These are phyloP conservation scores for Dacryopinax spathularia DNA, from an alignment of 768 basidiomycete genomes.

Conservation along the genomic window DNA sequence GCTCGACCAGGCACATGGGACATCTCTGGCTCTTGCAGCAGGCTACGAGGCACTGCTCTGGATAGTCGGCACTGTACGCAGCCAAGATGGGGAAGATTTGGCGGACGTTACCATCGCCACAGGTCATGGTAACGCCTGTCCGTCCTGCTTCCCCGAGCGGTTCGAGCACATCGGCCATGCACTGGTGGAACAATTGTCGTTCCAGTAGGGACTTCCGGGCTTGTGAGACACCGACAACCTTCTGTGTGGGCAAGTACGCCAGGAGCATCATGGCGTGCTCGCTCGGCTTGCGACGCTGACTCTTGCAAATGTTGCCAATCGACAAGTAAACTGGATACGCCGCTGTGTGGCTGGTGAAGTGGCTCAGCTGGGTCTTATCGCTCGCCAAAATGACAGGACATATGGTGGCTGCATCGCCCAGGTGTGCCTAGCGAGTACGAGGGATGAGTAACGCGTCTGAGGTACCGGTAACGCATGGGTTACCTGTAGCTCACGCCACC, in stretches of 20 bases:
- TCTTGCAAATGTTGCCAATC: not conserved
- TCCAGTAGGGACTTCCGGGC: not conserved
- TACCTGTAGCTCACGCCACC: too few species aligned
- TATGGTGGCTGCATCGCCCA: too few species aligned
- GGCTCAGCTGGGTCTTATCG: too few species aligned
- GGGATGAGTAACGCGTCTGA: too few species aligned
- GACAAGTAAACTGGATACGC: not conserved
- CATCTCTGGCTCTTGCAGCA: constrained; percentile 14
- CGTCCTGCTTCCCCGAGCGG: constrained; percentile 22
- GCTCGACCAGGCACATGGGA: constrained; percentile 7
- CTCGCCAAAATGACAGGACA: too few species aligned
- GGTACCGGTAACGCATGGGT: too few species aligned
- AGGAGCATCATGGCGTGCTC: not conserved
- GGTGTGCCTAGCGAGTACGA: too few species aligned
- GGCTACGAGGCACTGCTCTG: constrained; percentile 17
- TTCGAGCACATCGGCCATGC: not conserved
- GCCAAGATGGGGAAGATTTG: constrained; percentile 30
- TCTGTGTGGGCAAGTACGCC: not conserved
- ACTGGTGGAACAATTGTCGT: not conserved
- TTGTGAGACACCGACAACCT: not conserved
- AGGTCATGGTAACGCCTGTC: constrained; percentile 23
- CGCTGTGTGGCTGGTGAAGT: too few species aligned
- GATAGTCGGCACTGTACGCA: constrained; percentile 19
- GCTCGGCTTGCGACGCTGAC: not conserved
- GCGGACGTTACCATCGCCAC: constrained; percentile 26